Evolutionary conservation across 305 asterid species (phyloP), one percentile per base, ranked within the genome.

Genomic region (Rubia tinctorum): DNA sequence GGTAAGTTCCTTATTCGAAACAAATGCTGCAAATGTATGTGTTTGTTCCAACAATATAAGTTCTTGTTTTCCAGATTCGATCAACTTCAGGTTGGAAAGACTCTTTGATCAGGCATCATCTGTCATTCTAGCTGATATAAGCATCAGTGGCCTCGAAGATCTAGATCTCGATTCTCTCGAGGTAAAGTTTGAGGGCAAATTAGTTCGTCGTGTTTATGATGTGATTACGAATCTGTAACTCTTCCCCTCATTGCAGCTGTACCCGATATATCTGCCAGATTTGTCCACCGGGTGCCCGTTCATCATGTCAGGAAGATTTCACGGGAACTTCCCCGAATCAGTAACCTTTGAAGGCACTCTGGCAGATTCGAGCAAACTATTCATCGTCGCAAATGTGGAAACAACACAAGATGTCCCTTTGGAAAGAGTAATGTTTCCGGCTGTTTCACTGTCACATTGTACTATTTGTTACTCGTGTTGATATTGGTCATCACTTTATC

Each of bases 81-180:
- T 93, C 79, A 75, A 72, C 74, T 71, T 67, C 63, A 83, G 87
- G 81, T 23, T 93, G 87, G 96, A 86, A 80, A 88, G 91, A 80
- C 82, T 90, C 58, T 79, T 93, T 73, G 75, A 75, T 40, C 81
- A 77, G 71, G 93, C 93, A 69, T 83, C 89, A 73, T 86, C 94
- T 45, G 77, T 90, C 77, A 77, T 89, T 67, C 82, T 93, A 6
- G 85, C 91, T 40, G 93, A 91, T 73, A 71, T 93, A 76, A 80
- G 74, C n/a, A 47, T 89, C 47, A 90, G 83, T 65, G 90, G 91
- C 72, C 83, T 91, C 60, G 79, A 79, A 76, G 70, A 84, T 78
- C 89, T 93, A 12, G 70, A 84, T 78, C 89, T 93, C 17, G 92
- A 87, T 80, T 89, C 97, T 40, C 82, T 89, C 12, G 97, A 93